Percentiles rank a stretch among this genome's conserved stretches.
These are phyloP conservation scores for Globisporangium uncinulatum DNA, from an alignment of 352 stramenopile species.

Conservation along the genomic window DNA sequence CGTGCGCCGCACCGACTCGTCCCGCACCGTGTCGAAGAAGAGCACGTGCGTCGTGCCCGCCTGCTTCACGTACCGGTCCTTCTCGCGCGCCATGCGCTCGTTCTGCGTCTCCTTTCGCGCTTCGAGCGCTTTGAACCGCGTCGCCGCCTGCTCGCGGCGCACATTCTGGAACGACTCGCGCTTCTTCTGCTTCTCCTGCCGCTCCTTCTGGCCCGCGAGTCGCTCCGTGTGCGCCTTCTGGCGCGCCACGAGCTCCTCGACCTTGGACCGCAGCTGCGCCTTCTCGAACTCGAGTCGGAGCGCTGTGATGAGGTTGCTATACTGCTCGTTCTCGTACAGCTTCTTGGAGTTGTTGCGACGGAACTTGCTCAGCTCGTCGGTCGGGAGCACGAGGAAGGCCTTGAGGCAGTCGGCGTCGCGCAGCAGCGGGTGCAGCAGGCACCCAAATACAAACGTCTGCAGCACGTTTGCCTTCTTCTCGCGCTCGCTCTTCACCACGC, in stretches of 20 bases:
- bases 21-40: constrained; percentile 77
- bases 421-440: constrained; percentile 74
- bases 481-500: constrained; percentile 36
- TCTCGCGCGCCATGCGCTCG: constrained; percentile 77
- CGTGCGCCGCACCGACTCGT: constrained; percentile 61
- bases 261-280: constrained; percentile 75
- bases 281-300: constrained; percentile 83
- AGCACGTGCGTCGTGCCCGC: constrained; percentile 69
- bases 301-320: constrained; percentile 68
- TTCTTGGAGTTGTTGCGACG: constrained; percentile 61
- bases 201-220: constrained; percentile 51
- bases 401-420: constrained; percentile 78
- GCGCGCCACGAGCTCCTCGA: constrained; percentile 56
- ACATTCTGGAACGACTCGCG: constrained; percentile 68
- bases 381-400: constrained; percentile 72
- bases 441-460: constrained; percentile 78
- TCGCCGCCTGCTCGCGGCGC: constrained; percentile 61
- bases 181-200: constrained; percentile 60
- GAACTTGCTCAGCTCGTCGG: constrained; percentile 67
- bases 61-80: constrained; percentile 77
- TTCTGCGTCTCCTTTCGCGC: constrained; percentile 74
- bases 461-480: constrained; percentile 44
- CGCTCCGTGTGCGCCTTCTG: constrained; percentile 71
- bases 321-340: constrained; percentile 79
- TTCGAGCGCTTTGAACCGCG: constrained; percentile 77